A percentile compares a stretch with the other conserved stretches of the same genome.
phyloP scores from a whole-genome alignment of 306 rosid species.

The Lupinus albus region DNA sequence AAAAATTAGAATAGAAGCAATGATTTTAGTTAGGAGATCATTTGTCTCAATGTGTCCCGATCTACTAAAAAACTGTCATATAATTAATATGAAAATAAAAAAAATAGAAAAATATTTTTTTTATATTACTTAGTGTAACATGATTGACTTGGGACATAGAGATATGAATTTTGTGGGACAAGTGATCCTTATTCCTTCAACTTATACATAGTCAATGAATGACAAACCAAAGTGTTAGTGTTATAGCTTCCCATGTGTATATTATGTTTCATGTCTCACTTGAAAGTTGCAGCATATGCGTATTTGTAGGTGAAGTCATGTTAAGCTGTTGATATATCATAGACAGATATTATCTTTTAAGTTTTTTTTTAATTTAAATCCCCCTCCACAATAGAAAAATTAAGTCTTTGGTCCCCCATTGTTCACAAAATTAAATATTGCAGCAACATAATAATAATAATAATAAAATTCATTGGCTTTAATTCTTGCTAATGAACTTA shows the following conservation, averaged over 20 bases:
- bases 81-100: no score
- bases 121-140: no score
- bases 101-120: no score
- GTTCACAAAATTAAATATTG: conserved; percentile 1
- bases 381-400: not conserved
- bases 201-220: conserved; percentile 6
- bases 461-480: not conserved
- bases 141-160: no score
- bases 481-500: not conserved
- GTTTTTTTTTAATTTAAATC: not conserved
- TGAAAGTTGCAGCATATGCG: conserved; percentile 42
- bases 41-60: no score
- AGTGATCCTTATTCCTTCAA: no score
- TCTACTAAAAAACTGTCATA: no score
- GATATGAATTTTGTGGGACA: no score
- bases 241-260: conserved; percentile 45
- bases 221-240: not conserved
- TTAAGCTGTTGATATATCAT: conserved; percentile 19
- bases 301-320: not conserved
- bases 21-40: conserved; percentile 15
- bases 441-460: not conserved
- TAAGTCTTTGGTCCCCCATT: conserved; percentile 23
- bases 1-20: conserved; percentile 14
- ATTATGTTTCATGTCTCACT: conserved; percentile 41
- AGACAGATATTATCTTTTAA: not conserved